These are phyloP conservation scores for Saraca asoca DNA, from an alignment of 331 rosid genomes.

Conservation along the genomic window DNA sequence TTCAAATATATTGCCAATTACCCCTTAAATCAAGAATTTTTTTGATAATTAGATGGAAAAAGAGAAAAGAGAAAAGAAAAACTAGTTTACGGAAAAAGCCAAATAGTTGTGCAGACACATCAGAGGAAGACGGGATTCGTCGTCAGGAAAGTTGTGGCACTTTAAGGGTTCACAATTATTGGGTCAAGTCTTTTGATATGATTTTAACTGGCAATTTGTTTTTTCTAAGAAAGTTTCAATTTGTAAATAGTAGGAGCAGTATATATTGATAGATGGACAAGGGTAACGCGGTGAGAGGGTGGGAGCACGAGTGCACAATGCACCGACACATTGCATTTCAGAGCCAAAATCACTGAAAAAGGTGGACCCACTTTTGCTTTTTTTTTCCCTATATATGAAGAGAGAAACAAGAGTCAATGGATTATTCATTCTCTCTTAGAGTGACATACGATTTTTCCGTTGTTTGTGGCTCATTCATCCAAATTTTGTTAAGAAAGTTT, in stretches of 20 bases:
- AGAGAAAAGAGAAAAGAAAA: not conserved
- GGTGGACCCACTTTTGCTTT: conserved; percentile 18
- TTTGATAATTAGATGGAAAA: not conserved
- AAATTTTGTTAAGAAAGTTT: no score
- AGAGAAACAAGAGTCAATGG: not conserved
- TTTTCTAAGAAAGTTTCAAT: no score
- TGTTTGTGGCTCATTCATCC: no score
- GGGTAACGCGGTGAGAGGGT: conserved; percentile 47
- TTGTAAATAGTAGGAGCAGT: no score
- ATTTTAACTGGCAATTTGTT: no score
- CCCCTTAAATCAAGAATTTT: not conserved
- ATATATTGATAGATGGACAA: no score
- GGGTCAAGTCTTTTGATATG: conserved; percentile 15
- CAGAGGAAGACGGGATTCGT: conserved; percentile 13
- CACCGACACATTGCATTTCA: conserved; percentile 44
- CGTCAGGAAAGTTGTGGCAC: conserved; percentile 17
- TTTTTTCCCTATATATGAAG: no score
- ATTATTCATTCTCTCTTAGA: conserved; percentile 1
- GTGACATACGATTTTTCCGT: no score
- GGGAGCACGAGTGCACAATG: conserved; percentile 19
- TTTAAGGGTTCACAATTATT: conserved; percentile 35
- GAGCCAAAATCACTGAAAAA: conserved; percentile 32
- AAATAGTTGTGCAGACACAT: conserved; percentile 32
- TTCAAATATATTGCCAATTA: not conserved
- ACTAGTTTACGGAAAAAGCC: conserved; percentile 21